phyloP scores from a whole-genome alignment of 176 grass and related monocot species.

The Paspalum notatum region DNA sequence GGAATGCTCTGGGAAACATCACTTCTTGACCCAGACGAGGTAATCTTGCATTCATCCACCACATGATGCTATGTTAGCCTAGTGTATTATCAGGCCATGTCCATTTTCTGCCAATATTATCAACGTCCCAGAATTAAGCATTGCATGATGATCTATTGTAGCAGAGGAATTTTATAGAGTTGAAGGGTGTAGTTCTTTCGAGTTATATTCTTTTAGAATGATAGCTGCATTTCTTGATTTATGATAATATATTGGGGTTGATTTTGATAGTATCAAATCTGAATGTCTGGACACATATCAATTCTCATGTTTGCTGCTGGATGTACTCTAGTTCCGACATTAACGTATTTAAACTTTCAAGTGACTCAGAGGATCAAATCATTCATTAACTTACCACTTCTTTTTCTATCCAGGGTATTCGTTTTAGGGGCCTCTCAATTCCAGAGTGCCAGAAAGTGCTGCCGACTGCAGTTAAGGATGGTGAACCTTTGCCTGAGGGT shows the following conservation, averaged over 20 bases:
- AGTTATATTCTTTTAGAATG: background rate
- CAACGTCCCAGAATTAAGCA: conserved; percentile 2
- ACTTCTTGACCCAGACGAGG: conserved; percentile 98
- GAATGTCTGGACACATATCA: background rate
- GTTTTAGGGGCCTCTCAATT: conserved; percentile 95
- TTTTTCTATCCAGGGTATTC: conserved; percentile 75
- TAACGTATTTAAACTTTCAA: background rate
- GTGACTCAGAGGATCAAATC: background rate
- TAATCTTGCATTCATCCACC: conserved; percentile 41
- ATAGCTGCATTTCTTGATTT: background rate
- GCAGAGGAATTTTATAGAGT: background rate
- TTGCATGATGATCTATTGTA: background rate
- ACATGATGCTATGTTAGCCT: conserved; percentile 4
- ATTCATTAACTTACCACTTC: background rate
- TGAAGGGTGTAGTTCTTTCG: background rate
- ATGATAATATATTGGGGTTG: background rate
- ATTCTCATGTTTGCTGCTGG: conserved; percentile 6
- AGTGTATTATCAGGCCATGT: background rate
- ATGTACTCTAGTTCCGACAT: background rate
- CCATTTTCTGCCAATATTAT: background rate
- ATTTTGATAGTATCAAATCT: conserved; percentile 34
- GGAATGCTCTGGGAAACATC: conserved; percentile 99
- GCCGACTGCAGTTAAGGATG: conserved; percentile 68
- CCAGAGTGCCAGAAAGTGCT: conserved; percentile 95
- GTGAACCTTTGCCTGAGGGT: conserved; percentile 96